Percentiles rank a stretch among this genome's conserved stretches.
These are phyloP conservation scores for Dissophora globulifera DNA, from an alignment of 192 early-diverging fungal species.

Conservation along the genomic window DNA sequence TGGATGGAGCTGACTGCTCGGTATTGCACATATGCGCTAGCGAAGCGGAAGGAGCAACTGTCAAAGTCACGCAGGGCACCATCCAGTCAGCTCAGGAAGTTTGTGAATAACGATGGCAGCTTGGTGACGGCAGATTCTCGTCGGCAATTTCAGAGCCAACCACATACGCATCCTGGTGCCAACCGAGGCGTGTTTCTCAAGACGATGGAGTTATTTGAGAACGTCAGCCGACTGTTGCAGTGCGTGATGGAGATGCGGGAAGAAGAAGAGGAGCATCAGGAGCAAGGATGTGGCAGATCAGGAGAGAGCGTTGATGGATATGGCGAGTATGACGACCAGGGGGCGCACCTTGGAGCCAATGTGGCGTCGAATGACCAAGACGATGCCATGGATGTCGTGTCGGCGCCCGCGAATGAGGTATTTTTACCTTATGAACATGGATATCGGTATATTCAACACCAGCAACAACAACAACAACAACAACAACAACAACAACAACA, in stretches of 20 bases:
- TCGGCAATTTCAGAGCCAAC: background rate
- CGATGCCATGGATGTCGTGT: slow-evolving; percentile 34
- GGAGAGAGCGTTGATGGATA: background rate
- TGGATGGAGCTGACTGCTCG: slow-evolving; percentile 42
- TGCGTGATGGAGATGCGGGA: slow-evolving; percentile 49
- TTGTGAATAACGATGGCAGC: background rate
- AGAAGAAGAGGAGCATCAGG: slow-evolving; percentile 26
- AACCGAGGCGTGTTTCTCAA: slow-evolving; percentile 22
- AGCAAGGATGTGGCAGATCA: background rate
- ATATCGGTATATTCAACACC: too few species aligned
- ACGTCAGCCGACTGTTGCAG: slow-evolving; percentile 23
- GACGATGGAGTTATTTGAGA: slow-evolving; percentile 49
- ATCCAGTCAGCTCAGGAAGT: background rate
- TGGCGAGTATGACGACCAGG: slow-evolving; percentile 8
- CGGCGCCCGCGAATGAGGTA: slow-evolving; percentile 3
- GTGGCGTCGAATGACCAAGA: slow-evolving; percentile 39
- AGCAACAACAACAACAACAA: too few species aligned
- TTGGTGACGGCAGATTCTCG: background rate
- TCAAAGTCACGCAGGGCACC: background rate
- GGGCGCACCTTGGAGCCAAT: slow-evolving; percentile 9
- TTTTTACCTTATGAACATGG: background rate
- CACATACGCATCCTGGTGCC: background rate
- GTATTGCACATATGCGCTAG: slow-evolving; percentile 26
- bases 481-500: too few species aligned
- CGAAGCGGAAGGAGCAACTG: slow-evolving; percentile 24